A percentile compares a stretch with the other conserved stretches of the same genome.
Conservation (phyloP, 805 yeast species). For the Clavispora santaluciae region DNA sequence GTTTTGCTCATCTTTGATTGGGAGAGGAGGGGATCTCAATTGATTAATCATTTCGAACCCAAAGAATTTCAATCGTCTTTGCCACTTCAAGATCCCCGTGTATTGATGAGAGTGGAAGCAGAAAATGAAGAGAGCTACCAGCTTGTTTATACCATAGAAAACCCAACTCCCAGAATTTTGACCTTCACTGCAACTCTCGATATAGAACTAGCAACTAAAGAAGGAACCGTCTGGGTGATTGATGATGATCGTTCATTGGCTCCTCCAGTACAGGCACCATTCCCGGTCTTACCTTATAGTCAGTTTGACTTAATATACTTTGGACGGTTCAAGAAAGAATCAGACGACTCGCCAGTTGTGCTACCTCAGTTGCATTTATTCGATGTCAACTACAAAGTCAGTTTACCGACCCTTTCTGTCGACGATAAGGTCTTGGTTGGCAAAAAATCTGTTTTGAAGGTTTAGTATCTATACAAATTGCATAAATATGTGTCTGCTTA, state of each 20-base stretch:
- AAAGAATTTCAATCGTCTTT: conserved; percentile 48
- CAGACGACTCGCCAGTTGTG: conserved; percentile 13
- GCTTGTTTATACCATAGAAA: conserved; percentile 56
- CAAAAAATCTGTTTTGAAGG: not conserved
- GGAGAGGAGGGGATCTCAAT: conserved; percentile 8
- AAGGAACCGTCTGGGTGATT: conserved; percentile 12
- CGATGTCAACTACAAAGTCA: conserved; percentile 65
- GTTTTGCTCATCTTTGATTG: conserved; percentile 11
- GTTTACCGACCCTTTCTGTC: conserved; percentile 41
- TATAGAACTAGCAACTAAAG: conserved; percentile 8
- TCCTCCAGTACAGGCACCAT: conserved; percentile 28
- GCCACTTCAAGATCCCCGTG: conserved; percentile 68
- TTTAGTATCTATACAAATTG: not conserved
- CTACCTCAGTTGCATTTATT: conserved; percentile 63
- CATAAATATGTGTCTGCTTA: not conserved
- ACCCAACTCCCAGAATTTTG: conserved; percentile 68
- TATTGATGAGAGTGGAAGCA: conserved; percentile 38
- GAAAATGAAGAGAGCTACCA: conserved; percentile 16
- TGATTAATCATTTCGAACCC: conserved; percentile 25
- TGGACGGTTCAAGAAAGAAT: conserved; percentile 10
- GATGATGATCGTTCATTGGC: conserved; percentile 13
- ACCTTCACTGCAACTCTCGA: conserved; percentile 44
- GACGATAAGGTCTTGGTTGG: conserved; percentile 7
- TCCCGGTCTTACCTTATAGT: conserved; percentile 61
- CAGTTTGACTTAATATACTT: conserved; percentile 38